phyloP scores from a whole-genome alignment of 2,329 filamentous ascomycete genomes.

The Calonectria ilicicola region DNA sequence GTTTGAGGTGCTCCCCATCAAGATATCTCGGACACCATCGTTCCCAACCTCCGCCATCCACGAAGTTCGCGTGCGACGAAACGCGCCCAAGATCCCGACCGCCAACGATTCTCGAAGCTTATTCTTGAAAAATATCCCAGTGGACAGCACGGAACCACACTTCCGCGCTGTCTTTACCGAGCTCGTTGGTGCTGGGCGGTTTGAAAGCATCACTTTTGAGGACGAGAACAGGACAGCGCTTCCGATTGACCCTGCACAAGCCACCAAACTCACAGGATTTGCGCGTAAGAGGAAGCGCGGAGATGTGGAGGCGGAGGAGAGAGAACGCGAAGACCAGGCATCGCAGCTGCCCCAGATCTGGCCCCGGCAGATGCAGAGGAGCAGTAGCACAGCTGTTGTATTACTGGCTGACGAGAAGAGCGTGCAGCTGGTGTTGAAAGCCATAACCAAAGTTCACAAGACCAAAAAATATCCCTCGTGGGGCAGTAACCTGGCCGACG shows the following conservation, averaged over 20 bases:
- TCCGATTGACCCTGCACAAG: conserved; percentile 63
- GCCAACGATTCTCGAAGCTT: conserved; percentile 81
- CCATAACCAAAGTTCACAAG: conserved; percentile 71
- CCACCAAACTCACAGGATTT: conserved; percentile 49
- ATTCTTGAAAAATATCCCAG: conserved; percentile 90
- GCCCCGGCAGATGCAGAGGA: conserved; percentile 76
- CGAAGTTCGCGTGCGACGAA: conserved; percentile 87
- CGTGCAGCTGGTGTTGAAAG: conserved; percentile 81
- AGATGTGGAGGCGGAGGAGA: conserved; percentile 67
- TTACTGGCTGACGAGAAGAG: conserved; percentile 87
- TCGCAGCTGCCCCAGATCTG: conserved; percentile 77
- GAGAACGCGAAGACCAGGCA: conserved; percentile 67
- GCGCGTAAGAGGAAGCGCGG: conserved; percentile 56
- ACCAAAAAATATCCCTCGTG: conserved; percentile 74
- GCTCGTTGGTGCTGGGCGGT: conserved; percentile 80
- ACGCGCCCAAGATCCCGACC: conserved; percentile 82
- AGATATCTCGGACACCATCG: conserved; percentile 72
- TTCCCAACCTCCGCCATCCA: conserved; percentile 76
- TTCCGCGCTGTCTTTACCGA: conserved; percentile 80
- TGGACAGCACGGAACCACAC: conserved; percentile 83
- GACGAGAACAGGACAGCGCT: conserved; percentile 60
- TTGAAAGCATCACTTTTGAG: conserved; percentile 84
- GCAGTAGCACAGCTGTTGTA: conserved; percentile 84
- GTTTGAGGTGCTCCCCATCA: conserved; percentile 77
- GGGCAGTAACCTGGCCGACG: conserved; percentile 71